A percentile compares a stretch with the other conserved stretches of the same genome.
phyloP scores from a whole-genome alignment of 2,329 filamentous ascomycete genomes.

The Penicillium palitans region DNA sequence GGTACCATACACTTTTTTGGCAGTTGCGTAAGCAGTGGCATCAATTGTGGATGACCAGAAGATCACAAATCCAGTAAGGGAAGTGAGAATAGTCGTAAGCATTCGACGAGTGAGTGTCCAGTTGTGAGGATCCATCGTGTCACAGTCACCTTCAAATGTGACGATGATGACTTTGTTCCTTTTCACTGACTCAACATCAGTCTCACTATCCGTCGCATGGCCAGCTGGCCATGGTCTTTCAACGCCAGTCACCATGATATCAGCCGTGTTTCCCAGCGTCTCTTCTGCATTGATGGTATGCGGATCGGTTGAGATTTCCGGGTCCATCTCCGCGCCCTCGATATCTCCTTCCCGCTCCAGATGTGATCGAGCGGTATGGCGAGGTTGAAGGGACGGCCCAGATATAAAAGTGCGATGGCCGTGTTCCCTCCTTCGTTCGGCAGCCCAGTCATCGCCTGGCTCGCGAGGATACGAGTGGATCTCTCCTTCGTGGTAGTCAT shows the following conservation, averaged over 20 bases:
- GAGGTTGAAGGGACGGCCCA: slow-evolving; percentile 6
- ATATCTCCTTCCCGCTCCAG: slow-evolving; percentile 8
- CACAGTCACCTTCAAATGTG: slow-evolving; percentile 42
- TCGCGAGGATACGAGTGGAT: slow-evolving; percentile 1
- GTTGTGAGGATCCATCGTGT: slow-evolving; percentile 49
- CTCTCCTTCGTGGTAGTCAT: slow-evolving; percentile 12
- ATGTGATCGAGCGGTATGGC: slow-evolving; percentile 2
- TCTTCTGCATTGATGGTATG: slow-evolving; percentile 18
- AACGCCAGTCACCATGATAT: slow-evolving; percentile 28
- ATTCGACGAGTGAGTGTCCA: slow-evolving; percentile 39
- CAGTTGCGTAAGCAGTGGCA: slow-evolving; percentile 47
- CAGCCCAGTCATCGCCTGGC: neutral
- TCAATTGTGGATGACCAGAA: slow-evolving; percentile 53
- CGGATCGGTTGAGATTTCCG: slow-evolving; percentile 14
- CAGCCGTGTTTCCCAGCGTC: slow-evolving; percentile 24
- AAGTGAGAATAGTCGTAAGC: slow-evolving; percentile 36
- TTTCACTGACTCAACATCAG: slow-evolving; percentile 22
- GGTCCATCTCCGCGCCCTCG: slow-evolving; percentile 16
- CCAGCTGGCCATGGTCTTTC: slow-evolving; percentile 21
- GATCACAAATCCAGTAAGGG: slow-evolving; percentile 45
- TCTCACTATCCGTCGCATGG: neutral
- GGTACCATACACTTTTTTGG: slow-evolving; percentile 26
- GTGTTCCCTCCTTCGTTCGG: slow-evolving; percentile 5
- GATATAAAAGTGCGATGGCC: slow-evolving; percentile 7
- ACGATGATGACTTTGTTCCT: slow-evolving; percentile 44